Evolutionary conservation across 2,329 filamentous ascomycete species (phyloP).

Genomic region (Metarhizium humberi): DNA sequence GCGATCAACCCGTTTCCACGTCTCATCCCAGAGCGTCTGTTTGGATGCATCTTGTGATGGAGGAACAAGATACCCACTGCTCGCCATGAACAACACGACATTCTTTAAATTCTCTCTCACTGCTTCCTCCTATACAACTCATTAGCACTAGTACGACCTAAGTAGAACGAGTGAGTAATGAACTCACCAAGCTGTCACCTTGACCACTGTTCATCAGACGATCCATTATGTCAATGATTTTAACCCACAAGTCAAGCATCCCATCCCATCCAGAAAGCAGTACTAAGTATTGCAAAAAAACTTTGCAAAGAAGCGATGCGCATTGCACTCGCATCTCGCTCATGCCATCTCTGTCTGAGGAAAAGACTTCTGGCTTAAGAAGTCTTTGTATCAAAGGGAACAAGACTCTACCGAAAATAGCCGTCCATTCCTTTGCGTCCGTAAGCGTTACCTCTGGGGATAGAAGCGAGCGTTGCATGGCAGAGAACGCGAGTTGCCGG

Average conservation of each 20-base stretch:
- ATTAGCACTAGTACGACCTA: conserved; percentile 8
- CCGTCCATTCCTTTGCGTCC: conserved; percentile 85
- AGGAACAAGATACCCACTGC: conserved; percentile 72
- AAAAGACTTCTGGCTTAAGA: conserved; percentile 90
- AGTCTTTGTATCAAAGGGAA: conserved; percentile 84
- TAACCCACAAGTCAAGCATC: conserved; percentile 85
- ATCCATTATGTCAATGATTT: conserved; percentile 90
- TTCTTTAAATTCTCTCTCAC: conserved; percentile 95
- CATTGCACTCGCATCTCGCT: conserved; percentile 88
- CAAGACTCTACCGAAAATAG: conserved; percentile 87
- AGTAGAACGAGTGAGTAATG: neutral
- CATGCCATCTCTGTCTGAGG: conserved; percentile 86
- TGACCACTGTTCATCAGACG: conserved; percentile 93
- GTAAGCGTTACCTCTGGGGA: conserved; percentile 76
- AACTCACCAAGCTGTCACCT: conserved; percentile 72
- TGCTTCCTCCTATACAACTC: conserved; percentile 66
- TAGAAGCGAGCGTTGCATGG: conserved; percentile 75
- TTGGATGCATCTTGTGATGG: conserved; percentile 48
- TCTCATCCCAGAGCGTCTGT: conserved; percentile 51
- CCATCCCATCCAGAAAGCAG: conserved; percentile 77
- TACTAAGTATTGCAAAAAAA: conserved; percentile 89
- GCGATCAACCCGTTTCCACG: conserved; percentile 56
- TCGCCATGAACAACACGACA: conserved; percentile 89
- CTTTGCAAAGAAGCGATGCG: conserved; percentile 84
- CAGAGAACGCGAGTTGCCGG: conserved; percentile 77